phyloP scores from a whole-genome alignment of 2,329 filamentous ascomycete genomes.

The Fusarium brachygibbosum region DNA sequence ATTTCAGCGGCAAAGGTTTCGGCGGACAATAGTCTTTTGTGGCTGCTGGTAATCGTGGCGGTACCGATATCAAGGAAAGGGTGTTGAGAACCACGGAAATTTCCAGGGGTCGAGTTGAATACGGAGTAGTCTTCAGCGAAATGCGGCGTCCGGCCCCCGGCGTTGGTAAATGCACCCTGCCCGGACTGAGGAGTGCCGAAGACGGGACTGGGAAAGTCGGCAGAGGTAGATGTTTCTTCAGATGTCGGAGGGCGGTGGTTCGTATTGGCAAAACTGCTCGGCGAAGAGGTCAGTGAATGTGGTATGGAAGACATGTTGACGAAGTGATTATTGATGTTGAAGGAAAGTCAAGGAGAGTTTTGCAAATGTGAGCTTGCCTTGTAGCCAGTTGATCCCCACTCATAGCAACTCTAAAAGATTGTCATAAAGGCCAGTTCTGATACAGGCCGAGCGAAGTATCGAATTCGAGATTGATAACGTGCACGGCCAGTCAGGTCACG shows the following conservation, averaged over 20 bases:
- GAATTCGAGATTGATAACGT: slow-evolving; percentile 40
- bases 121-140: slow-evolving; percentile 76
- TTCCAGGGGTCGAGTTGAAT: slow-evolving; percentile 74
- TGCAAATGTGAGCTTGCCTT: slow-evolving; percentile 60
- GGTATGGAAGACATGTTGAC: slow-evolving; percentile 23
- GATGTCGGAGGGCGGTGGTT: slow-evolving; percentile 72
- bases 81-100: slow-evolving; percentile 63
- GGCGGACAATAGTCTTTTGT: slow-evolving; percentile 66
- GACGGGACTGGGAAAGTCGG: slow-evolving; percentile 66
- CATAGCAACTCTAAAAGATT: slow-evolving; percentile 66
- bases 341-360: slow-evolving; percentile 15
- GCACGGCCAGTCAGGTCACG: slow-evolving; percentile 40
- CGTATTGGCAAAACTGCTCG: slow-evolving; percentile 72
- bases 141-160: slow-evolving; percentile 69
- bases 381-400: slow-evolving; percentile 69
- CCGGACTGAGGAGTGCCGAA: slow-evolving; percentile 69
- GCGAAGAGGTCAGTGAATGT: slow-evolving; percentile 54
- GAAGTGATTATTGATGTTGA: slow-evolving; percentile 27
- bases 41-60: slow-evolving; percentile 55
- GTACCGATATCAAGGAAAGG: slow-evolving; percentile 62
- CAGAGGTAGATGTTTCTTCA: slow-evolving; percentile 68
- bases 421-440: slow-evolving; percentile 46
- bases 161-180: slow-evolving; percentile 62
- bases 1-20: slow-evolving; percentile 65
- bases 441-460: slow-evolving; percentile 30